Evolutionary conservation across 495 filamentous ascomycete species (phyloP), one percentile per base, ranked within the genome.

Genomic region (Xylaria sp.): DNA sequence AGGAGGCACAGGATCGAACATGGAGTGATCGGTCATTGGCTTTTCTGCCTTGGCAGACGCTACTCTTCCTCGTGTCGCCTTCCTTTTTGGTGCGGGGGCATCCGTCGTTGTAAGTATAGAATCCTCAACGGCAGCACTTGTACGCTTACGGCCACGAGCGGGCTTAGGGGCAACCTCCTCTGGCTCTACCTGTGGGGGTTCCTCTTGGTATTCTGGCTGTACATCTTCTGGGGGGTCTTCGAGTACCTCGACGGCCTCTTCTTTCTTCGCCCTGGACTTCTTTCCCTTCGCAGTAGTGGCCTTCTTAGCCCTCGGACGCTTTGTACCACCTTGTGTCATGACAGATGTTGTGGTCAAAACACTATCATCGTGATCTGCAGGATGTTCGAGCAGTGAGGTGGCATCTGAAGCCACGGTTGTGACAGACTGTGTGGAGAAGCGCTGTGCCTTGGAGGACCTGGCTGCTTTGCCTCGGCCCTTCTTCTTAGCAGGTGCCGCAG

Each of bases 381-480:
- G 26, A 17, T 75, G 64, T 14, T 78, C 76, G 43, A 77, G 72
- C 12, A 78, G 15, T 8, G 76, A 78, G 7, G 83, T 81, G 29
- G 85, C 55, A 59, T 91, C 86, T 3, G 89, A 88, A 1, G 84
- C 82, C 35, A 78, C 79, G 2, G 88, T 90, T 14, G 83, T 79
- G 46, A 85, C 81, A 5, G 92, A 93, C 71, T 93, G 91, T 0
- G 85, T 89, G 14, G 93, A 96, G 7, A 92, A 82, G 35, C 93
- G 87, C 15, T 92, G 92, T 24, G 85, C 85, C 75, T 92, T 93
- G 44, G 93, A 95, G 57, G 81, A 77, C 71, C 91, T 87, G 37
- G 80, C 79, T 65, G 76, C 72, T 62, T 90, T 92, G 74, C 80
- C 79, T 62, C 78, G 87, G 5, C 77, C 74, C 73, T 90, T 90